A percentile compares a stretch with the other conserved stretches of the same genome.
These are phyloP conservation scores for Lathyrus sativus DNA, from an alignment of 306 rosid genomes.

Conservation along the genomic window DNA sequence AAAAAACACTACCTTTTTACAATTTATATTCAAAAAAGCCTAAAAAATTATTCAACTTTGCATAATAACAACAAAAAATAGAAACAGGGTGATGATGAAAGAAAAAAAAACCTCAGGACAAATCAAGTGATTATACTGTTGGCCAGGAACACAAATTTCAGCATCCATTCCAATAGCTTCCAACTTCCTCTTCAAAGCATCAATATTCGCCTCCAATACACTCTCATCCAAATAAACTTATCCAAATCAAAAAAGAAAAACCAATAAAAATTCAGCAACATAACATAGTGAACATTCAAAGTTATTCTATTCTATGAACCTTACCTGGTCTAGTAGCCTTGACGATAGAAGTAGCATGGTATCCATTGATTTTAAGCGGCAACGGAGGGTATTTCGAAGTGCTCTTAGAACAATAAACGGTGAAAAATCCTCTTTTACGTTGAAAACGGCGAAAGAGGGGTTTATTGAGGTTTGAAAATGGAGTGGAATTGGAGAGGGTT, in stretches of 20 bases:
- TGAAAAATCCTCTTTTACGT: conserved; percentile 40
- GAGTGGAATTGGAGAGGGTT: conserved; percentile 40
- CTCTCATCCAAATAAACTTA: conserved; percentile 49
- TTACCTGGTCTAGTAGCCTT: conserved; percentile 50
- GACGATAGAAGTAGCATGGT: conserved; percentile 48
- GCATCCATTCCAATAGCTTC: conserved; percentile 59
- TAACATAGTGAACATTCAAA: background rate
- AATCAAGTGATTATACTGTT: conserved; percentile 62
- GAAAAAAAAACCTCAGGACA: conserved; percentile 65
- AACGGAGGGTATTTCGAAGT: conserved; percentile 41
- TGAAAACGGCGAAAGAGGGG: conserved; percentile 31
- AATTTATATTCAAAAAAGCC: conserved; percentile 9
- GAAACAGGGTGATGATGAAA: background rate
- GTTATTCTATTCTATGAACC: background rate
- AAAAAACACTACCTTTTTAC: conserved; percentile 18
- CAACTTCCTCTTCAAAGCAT: conserved; percentile 52
- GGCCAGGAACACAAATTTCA: conserved; percentile 55
- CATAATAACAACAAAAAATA: background rate
- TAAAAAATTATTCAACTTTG: conserved; percentile 30
- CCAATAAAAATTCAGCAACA: conserved; percentile 5
- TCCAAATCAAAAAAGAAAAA: conserved; percentile 16
- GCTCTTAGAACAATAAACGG: conserved; percentile 48
- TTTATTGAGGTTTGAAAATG: conserved; percentile 41
- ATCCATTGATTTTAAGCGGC: conserved; percentile 65
- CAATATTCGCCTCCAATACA: conserved; percentile 6